Percentiles rank a stretch among this genome's conserved stretches.
phyloP scores from a whole-genome alignment of 2,329 filamentous ascomycete genomes.

The Microsporum audouinii region DNA sequence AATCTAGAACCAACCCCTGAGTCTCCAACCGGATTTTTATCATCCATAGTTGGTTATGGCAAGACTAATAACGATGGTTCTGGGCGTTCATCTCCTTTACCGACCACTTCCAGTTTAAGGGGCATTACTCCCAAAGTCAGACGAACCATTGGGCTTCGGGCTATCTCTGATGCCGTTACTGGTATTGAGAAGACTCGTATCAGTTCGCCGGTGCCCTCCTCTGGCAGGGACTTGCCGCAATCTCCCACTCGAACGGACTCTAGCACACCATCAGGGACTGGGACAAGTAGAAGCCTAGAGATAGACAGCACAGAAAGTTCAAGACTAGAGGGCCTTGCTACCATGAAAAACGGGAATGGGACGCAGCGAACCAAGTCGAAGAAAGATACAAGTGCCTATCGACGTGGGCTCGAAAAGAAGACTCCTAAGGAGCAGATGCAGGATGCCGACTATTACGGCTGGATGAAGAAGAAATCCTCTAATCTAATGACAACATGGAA shows the following conservation, averaged over 20 bases:
- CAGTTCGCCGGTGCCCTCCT: constrained; percentile 32
- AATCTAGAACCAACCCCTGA: constrained; percentile 44
- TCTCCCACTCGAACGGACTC: constrained; percentile 70
- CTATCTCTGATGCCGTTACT: constrained; percentile 64
- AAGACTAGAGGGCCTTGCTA: constrained; percentile 36
- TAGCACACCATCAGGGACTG: constrained; percentile 42
- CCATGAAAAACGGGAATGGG: constrained; percentile 40
- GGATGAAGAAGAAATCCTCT: constrained; percentile 99
- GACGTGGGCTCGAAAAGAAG: constrained; percentile 70
- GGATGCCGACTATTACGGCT: constrained; percentile 84
- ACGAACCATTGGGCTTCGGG: constrained; percentile 59
- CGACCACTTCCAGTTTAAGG: constrained; percentile 37
- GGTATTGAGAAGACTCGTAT: constrained; percentile 42
- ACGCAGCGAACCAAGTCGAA: constrained; percentile 56
- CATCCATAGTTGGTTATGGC: constrained; percentile 32
- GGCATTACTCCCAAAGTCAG: constrained; percentile 50
- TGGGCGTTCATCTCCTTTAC: constrained; percentile 37
- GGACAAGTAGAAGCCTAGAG: constrained; percentile 55
- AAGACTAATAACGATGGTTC: constrained; percentile 37
- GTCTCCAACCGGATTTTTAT: constrained; percentile 28
- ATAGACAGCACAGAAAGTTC: constrained; percentile 60
- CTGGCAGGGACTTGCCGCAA: constrained; percentile 43
- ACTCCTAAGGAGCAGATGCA: constrained; percentile 71
- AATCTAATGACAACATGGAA: constrained; percentile 98
- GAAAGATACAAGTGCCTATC: constrained; percentile 91